Evolutionary conservation across 2,329 filamentous ascomycete species (phyloP), one percentile per base, ranked within the genome.

Genomic region (Cadophora gregata): DNA sequence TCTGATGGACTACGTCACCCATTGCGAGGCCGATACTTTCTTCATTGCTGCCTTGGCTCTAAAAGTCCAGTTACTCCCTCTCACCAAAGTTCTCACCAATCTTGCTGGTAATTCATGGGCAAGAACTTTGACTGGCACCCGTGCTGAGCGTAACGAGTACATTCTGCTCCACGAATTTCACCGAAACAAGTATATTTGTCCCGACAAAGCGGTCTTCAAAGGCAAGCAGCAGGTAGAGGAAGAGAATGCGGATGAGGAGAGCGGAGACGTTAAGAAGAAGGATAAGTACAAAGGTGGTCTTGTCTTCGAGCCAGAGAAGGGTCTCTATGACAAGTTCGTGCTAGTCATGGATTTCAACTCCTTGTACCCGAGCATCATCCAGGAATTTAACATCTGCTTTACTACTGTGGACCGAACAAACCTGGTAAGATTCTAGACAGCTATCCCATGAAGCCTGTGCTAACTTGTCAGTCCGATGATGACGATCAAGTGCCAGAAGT

Each of bases 341-440:
- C 86, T 99, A 64, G 96, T 99, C 79, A 99, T 99, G 96, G 96
- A 99, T 83, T 99, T 99, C 84, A 99, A 99, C 85, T 97, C 94
- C 74, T 84, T 99, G 69, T 99, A 99, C 75, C 96, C 96, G 36
- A 97, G 98, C 97, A 98, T 99, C 76, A 99, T 99, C 69, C 96
- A 99, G 77, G 96, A 99, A 84, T 99, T 90, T 82, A 99, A 99
- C 80, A 99, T 99, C 73, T 99, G 96, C 83, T 99, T 99, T 80
- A 99, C 96, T 1, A 99, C 96, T 0, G 93, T 99, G 7, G 92
- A 98, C 69, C 86, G 96, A 73, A 84, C 86, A 48, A 83, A 86
- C 68, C 81, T 90, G 73, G 91, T 93, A 85, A 82, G 88, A 79
- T 27, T 24, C 27, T 12, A 31, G 21, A 21, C 27, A 27, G 19